Evolutionary conservation across 2,329 filamentous ascomycete species (phyloP).

Genomic region (Lasiodiplodia citricola): DNA sequence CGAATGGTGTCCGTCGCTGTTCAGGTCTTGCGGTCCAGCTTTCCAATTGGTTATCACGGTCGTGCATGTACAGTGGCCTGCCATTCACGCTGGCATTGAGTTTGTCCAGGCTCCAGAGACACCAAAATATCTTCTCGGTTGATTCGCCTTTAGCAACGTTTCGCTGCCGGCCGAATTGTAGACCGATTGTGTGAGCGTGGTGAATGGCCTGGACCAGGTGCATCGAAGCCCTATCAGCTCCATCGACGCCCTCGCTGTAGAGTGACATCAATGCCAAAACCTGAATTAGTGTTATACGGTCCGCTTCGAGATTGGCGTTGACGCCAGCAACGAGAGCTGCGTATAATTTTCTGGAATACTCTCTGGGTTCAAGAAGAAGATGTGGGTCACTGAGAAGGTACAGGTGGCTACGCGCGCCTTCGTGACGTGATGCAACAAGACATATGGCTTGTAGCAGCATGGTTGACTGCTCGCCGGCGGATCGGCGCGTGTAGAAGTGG

Average conservation of each 20-base stretch:
- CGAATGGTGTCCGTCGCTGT: conserved; percentile 53
- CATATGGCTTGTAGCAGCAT: conserved; percentile 54
- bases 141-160: conserved; percentile 43
- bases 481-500: conserved; percentile 47
- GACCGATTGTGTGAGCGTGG: conserved; percentile 55
- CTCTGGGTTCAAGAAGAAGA: conserved; percentile 43
- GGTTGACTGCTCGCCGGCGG: conserved; percentile 43
- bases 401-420: conserved; percentile 48
- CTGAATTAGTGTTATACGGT: conserved; percentile 54
- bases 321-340: conserved; percentile 49
- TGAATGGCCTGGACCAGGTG: conserved; percentile 56
- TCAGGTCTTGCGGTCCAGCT: conserved; percentile 49
- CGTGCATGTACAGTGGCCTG: conserved; percentile 54
- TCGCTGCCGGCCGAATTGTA: conserved; percentile 48
- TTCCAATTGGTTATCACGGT: conserved; percentile 53
- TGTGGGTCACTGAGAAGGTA: conserved; percentile 43
- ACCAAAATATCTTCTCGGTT: conserved; percentile 56
- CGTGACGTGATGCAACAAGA: conserved; percentile 55
- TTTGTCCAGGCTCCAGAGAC: conserved; percentile 56
- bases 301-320: conserved; percentile 48
- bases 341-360: conserved; percentile 53
- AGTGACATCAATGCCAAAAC: conserved; percentile 54
- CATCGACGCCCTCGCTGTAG: conserved; percentile 54
- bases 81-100: conserved; percentile 55
- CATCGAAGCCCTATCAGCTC: conserved; percentile 54